Conservation (phyloP, 306 rosid species). For the Glycyrrhiza uralensis region DNA sequence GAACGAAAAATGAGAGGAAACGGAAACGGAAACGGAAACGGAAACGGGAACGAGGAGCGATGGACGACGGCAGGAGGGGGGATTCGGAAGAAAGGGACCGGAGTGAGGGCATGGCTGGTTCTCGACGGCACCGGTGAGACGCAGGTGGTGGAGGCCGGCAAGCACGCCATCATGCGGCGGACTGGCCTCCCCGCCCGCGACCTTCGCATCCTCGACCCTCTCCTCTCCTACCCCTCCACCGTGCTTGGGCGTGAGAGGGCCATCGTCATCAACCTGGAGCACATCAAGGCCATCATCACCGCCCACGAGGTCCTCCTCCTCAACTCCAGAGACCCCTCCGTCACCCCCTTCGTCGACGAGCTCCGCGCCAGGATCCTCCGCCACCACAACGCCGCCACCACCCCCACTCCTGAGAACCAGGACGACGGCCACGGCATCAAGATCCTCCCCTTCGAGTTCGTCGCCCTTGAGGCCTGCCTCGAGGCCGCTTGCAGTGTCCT, state of each 20-base stretch:
- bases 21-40: neutral
- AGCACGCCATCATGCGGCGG: slow-evolving; percentile 88
- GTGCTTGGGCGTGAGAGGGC: slow-evolving; percentile 78
- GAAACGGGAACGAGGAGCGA: neutral
- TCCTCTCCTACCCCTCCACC: slow-evolving; percentile 46
- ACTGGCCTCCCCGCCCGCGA: slow-evolving; percentile 93
- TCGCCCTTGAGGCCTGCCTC: slow-evolving; percentile 85
- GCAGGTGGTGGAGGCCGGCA: slow-evolving; percentile 81
- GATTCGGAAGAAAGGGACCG: slow-evolving; percentile 68
- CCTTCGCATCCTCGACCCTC: slow-evolving; percentile 84
- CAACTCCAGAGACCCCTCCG: slow-evolving; percentile 86
- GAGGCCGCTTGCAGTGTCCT: slow-evolving; percentile 85
- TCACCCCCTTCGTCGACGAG: slow-evolving; percentile 79
- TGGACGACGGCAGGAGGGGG: neutral
- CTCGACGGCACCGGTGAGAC: slow-evolving; percentile 58
- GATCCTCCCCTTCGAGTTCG: slow-evolving; percentile 84
- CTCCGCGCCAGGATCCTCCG: slow-evolving; percentile 64
- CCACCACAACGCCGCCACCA: slow-evolving; percentile 54
- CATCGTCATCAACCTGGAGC: slow-evolving; percentile 86
- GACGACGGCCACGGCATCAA: slow-evolving; percentile 67
- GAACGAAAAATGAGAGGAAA: neutral
- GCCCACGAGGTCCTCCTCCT: slow-evolving; percentile 83
- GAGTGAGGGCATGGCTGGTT: slow-evolving; percentile 77
- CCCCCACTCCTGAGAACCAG: slow-evolving; percentile 24
- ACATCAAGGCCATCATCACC: slow-evolving; percentile 90